Evolutionary conservation across 2,329 filamentous ascomycete species (phyloP).

Genomic region (Rosellinia necatrix): DNA sequence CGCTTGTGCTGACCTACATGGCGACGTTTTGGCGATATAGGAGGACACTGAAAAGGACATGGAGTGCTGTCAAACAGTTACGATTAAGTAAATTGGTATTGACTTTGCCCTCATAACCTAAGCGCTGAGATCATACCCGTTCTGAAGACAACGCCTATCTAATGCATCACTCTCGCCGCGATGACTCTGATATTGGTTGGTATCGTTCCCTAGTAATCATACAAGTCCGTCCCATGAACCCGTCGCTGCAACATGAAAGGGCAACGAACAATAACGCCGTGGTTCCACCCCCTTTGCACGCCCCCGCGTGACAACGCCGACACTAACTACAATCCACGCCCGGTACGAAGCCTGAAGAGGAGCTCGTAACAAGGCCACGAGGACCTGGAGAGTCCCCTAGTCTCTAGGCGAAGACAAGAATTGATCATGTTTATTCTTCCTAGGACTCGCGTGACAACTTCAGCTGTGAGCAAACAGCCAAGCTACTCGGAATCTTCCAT

Average conservation of each 20-base stretch:
- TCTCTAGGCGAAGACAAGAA: not conserved
- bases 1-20: too few species aligned
- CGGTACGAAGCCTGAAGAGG: not conserved
- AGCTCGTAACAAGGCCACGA: not conserved
- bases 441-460: not conserved
- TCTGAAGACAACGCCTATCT: conserved; percentile 35
- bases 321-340: not conserved
- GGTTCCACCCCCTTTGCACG: conserved; percentile 13
- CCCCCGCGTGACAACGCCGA: not conserved
- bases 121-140: not conserved
- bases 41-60: too few species aligned
- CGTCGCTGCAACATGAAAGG: not conserved
- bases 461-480: not conserved
- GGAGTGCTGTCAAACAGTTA: conserved; percentile 9
- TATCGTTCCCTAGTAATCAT: conserved; percentile 14
- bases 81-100: conserved; percentile 23
- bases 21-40: too few species aligned
- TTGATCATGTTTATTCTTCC: too few species aligned
- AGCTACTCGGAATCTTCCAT: conserved; percentile 43
- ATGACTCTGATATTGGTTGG: conserved; percentile 4
- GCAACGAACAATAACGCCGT: conserved; percentile 16
- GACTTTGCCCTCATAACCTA: not conserved
- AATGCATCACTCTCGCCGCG: conserved; percentile 30
- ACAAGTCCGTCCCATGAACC: conserved; percentile 15
- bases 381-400: not conserved